These are phyloP conservation scores for Eucommia ulmoides DNA, from an alignment of 257 asterid species.

Conservation along the genomic window DNA sequence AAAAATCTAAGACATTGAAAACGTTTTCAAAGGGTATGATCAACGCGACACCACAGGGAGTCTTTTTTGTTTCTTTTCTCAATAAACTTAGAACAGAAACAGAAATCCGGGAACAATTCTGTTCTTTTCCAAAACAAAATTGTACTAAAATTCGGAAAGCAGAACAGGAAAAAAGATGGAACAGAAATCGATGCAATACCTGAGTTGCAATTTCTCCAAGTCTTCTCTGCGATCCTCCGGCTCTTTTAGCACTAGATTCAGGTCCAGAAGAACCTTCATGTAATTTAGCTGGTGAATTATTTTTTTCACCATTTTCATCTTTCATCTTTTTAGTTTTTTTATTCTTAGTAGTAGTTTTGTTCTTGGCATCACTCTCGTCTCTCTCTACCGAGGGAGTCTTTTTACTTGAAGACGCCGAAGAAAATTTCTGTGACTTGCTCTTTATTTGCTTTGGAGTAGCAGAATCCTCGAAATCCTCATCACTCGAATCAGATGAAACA, in stretches of 20 bases:
- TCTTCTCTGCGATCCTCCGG: slow-evolving; percentile 26
- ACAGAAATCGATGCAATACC: slow-evolving; percentile 30
- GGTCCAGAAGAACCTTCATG: slow-evolving; percentile 11
- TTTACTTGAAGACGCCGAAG: slow-evolving; percentile 12
- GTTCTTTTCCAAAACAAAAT: too few relatives aligned
- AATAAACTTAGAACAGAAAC: too few relatives aligned
- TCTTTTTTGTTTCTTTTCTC: too few relatives aligned
- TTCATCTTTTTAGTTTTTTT: slow-evolving; percentile 13
- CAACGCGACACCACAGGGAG: too few relatives aligned
- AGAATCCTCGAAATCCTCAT: slow-evolving; percentile 64
- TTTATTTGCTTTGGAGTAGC: slow-evolving; percentile 36
- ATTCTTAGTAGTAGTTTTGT: slow-evolving; percentile 14
- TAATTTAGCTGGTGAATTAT: slow-evolving; percentile 7
- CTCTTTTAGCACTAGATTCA: slow-evolving; percentile 32
- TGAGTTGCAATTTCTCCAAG: slow-evolving; percentile 54
- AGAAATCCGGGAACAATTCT: too few relatives aligned
- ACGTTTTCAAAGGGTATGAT: too few relatives aligned
- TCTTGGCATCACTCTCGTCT: slow-evolving; percentile 11
- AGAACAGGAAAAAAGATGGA: slow-evolving; percentile 1
- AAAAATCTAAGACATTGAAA: slow-evolving; percentile 6
- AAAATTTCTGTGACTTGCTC: slow-evolving; percentile 22
- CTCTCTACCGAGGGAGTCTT: slow-evolving; percentile 14
- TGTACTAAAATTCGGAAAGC: too few relatives aligned
- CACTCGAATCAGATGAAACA: slow-evolving; percentile 76
- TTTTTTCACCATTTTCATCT: slow-evolving; percentile 14